These are phyloP conservation scores for Tuber magnatum DNA, from an alignment of 495 filamentous ascomycete genomes.

Conservation along the genomic window DNA sequence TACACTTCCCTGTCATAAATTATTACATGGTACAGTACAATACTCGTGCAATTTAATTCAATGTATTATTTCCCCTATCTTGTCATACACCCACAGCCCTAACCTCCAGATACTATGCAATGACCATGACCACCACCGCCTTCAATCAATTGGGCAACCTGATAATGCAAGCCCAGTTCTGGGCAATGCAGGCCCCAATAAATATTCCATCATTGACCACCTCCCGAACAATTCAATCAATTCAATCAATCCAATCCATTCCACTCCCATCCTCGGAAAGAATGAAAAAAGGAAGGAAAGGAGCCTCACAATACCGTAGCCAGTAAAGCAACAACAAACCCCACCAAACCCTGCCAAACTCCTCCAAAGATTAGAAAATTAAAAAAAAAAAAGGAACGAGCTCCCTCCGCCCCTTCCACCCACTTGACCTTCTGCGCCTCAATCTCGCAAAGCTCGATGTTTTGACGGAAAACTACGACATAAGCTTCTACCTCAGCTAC, in stretches of 20 bases:
- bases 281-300: conserved; percentile 1
- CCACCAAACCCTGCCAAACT: neutral
- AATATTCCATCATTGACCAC: neutral
- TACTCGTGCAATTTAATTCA: neutral
- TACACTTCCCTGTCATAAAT: no score
- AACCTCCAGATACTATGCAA: neutral
- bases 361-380: neutral
- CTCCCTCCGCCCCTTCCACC: conserved; percentile 61
- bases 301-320: neutral
- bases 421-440: conserved; percentile 69
- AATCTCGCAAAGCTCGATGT: conserved; percentile 83
- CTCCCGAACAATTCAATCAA: neutral
- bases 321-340: neutral
- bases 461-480: conserved; percentile 90
- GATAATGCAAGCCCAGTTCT: neutral
- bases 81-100: neutral
- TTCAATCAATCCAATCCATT: neutral
- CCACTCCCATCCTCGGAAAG: conserved; percentile 5
- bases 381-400: conserved; percentile 50
- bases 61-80: neutral
- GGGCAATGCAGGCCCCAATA: neutral
- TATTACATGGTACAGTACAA: no score
- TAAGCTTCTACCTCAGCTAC: conserved; percentile 92
- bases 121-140: conserved; percentile 10
- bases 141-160: neutral